These are phyloP conservation scores for Triticum urartu DNA, from an alignment of 176 grass and related monocot genomes.

Conservation along the genomic window DNA sequence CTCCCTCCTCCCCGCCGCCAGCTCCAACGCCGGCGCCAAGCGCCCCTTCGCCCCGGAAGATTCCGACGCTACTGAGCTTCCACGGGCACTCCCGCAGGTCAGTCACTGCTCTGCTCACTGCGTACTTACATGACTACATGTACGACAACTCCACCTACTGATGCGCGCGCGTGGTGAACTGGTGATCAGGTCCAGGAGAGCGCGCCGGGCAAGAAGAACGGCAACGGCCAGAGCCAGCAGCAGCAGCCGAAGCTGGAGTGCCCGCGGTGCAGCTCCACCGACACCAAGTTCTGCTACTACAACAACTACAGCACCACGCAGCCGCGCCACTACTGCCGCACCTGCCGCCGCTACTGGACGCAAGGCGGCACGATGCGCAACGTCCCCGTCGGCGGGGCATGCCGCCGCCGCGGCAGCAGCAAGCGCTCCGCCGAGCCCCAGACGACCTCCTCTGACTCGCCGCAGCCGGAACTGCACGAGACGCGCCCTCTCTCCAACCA, in stretches of 20 bases:
- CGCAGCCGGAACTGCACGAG: too few species aligned
- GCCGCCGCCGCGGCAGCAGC: not conserved
- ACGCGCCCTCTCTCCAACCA: too few species aligned
- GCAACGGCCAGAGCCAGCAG: not conserved
- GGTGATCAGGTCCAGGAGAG: not conserved
- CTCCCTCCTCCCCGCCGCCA: not conserved
- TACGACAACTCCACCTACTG: not conserved
- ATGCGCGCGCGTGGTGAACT: not conserved
- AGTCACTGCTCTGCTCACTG: not conserved
- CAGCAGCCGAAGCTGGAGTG: slow-evolving; percentile 45
- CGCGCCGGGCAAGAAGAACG: not conserved
- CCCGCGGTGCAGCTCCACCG: slow-evolving; percentile 68
- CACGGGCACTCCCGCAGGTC: not conserved
- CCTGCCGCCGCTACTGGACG: slow-evolving; percentile 89
- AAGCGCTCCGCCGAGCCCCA: too few species aligned
- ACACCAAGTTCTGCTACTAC: slow-evolving; percentile 99
- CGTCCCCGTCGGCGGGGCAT: slow-evolving; percentile 72
- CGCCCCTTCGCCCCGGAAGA: not conserved
- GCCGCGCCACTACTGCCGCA: slow-evolving; percentile 91
- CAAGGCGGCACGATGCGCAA: slow-evolving; percentile 78
- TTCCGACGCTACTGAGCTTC: not conserved
- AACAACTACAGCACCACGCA: slow-evolving; percentile 94
- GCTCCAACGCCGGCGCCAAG: slow-evolving; percentile 14
- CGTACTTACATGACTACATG: too few species aligned
- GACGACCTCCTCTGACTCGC: too few species aligned